phyloP scores from a whole-genome alignment of 352 stramenopile species.

The Globisporangium yorkense region DNA sequence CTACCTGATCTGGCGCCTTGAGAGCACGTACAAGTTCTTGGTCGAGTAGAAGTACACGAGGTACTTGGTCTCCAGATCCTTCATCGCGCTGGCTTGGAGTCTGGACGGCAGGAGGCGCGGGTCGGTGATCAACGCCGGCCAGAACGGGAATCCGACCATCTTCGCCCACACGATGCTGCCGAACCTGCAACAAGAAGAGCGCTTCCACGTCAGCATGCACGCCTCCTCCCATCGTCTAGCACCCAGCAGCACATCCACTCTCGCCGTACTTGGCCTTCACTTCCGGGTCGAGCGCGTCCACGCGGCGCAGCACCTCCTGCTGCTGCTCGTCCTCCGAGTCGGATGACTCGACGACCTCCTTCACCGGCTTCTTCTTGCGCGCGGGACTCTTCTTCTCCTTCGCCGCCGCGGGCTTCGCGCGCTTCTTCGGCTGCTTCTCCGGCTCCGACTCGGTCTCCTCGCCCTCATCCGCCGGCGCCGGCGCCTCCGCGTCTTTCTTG shows the following conservation, averaged over 20 bases:
- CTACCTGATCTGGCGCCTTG: neutral
- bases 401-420: slow-evolving; percentile 18
- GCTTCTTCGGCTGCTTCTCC: slow-evolving; percentile 42
- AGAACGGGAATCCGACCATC: slow-evolving; percentile 79
- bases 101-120: slow-evolving; percentile 39
- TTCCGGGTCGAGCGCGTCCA: slow-evolving; percentile 46
- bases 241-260: too few relatives aligned
- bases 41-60: slow-evolving; percentile 73
- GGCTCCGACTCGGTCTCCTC: slow-evolving; percentile 49
- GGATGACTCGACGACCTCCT: slow-evolving; percentile 13
- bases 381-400: slow-evolving; percentile 25
- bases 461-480: neutral
- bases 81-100: slow-evolving; percentile 38
- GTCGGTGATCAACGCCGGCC: slow-evolving; percentile 70
- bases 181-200: slow-evolving; percentile 26
- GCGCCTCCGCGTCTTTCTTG: slow-evolving; percentile 9
- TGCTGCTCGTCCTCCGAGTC: slow-evolving; percentile 37
- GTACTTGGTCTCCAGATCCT: slow-evolving; percentile 64
- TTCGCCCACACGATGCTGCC: slow-evolving; percentile 78
- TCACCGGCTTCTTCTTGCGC: slow-evolving; percentile 37
- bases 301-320: slow-evolving; percentile 26
- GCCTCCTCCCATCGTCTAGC: too few relatives aligned
- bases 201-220: too few relatives aligned
- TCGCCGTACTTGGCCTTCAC: slow-evolving; percentile 43
- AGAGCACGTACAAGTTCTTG: slow-evolving; percentile 56